Evolutionary conservation across 108 stramenopile species (phyloP), one percentile per base, ranked within the genome.

Genomic region (Skeletonema tropicum): DNA sequence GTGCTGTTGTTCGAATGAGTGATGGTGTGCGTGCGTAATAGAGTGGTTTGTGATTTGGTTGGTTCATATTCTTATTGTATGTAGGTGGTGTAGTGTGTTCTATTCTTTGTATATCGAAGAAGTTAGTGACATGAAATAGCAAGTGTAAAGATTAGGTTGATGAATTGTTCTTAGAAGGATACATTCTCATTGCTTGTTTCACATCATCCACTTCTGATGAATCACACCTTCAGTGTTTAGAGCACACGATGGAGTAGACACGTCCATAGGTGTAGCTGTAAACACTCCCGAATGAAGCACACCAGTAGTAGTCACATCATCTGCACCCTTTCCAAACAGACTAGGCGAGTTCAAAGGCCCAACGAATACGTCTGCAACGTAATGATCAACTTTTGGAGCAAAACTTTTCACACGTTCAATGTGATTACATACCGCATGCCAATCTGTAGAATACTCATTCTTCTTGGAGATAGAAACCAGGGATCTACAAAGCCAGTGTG

Each of bases 331-430:
- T 19, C 17, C 9, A 31, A 21, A 48, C 39, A 70, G 4, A 57
- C 61, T 64, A 14, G 69, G 55, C 25, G 80, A 76, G 59, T 63
- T 35, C 10, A 13, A 21, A 57, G 80, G 84, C 3, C 92, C 95
- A 52, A 93, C 78, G 69, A 83, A 96, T 36, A 96, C 86, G 86
- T 96, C 95, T 13, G 92, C 95, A 11, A 96, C 95, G 30, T 85
- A 80, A 75, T 96, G 95, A 75, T 90, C 87, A 17, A 96, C 85
- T 33, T 80, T 90, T 13, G 95, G 95, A 8, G 95, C 95, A 84
- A 96, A 98, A 11, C 90, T 89, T 68, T 98, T 98, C 66, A 98
- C 98, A 63, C 82, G 76, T 81, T 96, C 93, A 15, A 96, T 74
- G 64, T 95, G 87, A 45, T 46, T 55, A 66, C 92, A 93, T 2